Conservation (phyloP, 805 yeast species). For the Yarrowia sp. region DNA sequence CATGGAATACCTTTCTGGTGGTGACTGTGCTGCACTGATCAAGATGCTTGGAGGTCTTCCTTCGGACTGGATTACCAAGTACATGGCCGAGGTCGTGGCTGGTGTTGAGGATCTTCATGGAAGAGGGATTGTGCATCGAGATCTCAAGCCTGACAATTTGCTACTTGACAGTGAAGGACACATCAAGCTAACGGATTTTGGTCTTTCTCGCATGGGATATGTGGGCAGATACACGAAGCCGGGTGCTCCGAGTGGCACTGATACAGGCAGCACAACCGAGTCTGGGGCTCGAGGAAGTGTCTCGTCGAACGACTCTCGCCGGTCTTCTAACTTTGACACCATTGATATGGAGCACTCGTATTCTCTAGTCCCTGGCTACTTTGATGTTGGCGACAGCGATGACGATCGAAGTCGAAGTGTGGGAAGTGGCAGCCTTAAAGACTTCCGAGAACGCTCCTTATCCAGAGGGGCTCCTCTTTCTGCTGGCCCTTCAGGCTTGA, state of each 20-base stretch:
- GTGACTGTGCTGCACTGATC: constrained; percentile 86
- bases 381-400: constrained; percentile 11
- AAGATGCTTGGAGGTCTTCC: constrained; percentile 81
- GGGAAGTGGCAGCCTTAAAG: not conserved
- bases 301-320: constrained; percentile 13
- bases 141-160: constrained; percentile 90
- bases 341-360: constrained; percentile 21
- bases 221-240: constrained; percentile 62
- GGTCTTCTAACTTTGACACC: constrained; percentile 25
- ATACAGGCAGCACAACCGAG: not conserved
- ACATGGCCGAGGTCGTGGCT: constrained; percentile 83
- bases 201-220: constrained; percentile 84
- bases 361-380: constrained; percentile 10
- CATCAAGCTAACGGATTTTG: constrained; percentile 91
- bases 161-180: constrained; percentile 86
- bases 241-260: not conserved
- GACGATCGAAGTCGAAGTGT: constrained; percentile 2
- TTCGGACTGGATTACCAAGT: constrained; percentile 75
- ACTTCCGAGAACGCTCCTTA: not conserved
- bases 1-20: constrained; percentile 95
- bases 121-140: constrained; percentile 90
- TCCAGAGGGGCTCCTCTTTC: constrained; percentile 3
- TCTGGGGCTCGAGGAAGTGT: constrained; percentile 7
- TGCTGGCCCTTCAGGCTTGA: not conserved
- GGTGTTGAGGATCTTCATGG: constrained; percentile 88